phyloP scores from a whole-genome alignment of 495 filamentous ascomycete genomes.

The Polyplosphaeria fusca region DNA sequence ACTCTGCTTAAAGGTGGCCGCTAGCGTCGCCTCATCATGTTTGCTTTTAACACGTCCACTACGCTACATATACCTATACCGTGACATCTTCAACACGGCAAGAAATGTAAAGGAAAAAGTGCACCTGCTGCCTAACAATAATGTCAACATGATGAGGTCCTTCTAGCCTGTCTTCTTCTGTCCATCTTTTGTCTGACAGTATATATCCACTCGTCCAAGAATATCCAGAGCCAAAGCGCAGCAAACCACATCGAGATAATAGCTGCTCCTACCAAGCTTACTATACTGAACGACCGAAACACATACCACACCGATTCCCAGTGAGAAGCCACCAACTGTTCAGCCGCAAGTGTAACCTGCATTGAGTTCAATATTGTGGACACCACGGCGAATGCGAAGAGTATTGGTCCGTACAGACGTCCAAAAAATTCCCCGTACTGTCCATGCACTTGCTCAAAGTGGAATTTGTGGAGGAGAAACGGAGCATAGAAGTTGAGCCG shows the following conservation, averaged over 20 bases:
- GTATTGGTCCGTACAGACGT: constrained; percentile 22
- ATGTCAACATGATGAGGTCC: no score
- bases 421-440: constrained; percentile 24
- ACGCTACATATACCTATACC: no score
- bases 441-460: constrained; percentile 14
- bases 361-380: constrained; percentile 16
- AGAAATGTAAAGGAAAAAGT: no score
- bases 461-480: constrained; percentile 12
- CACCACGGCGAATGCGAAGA: constrained; percentile 21
- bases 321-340: not conserved
- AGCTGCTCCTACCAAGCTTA: not conserved
- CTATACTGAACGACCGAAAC: not conserved
- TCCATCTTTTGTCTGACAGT: not conserved
- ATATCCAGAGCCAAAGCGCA: constrained; percentile 19
- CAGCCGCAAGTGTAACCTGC: constrained; percentile 16
- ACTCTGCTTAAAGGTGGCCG: no score
- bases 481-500: constrained; percentile 30
- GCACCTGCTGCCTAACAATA: no score
- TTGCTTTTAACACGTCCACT: no score
- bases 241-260: constrained; percentile 3
- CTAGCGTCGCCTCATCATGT: no score
- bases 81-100: no score
- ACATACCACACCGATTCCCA: not conserved
- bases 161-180: not conserved
- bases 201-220: constrained; percentile 17